Percentiles rank a stretch among this genome's conserved stretches.
phyloP scores from a whole-genome alignment of 306 rosid species.

The Arachis stenosperma region DNA sequence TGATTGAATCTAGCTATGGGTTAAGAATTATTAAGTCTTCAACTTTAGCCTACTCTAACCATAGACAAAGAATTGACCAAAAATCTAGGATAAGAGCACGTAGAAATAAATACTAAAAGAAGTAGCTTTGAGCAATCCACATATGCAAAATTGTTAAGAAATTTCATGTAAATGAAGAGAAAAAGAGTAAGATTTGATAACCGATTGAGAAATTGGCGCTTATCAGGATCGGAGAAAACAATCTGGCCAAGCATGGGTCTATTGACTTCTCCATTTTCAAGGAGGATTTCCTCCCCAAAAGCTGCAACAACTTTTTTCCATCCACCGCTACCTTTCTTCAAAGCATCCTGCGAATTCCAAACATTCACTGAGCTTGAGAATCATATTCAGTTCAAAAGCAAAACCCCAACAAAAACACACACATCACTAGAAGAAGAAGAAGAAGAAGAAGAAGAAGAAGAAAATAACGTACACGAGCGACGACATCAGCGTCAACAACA shows the following conservation, averaged over 20 bases:
- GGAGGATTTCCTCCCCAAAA: conserved; percentile 77
- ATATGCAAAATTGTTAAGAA: background rate
- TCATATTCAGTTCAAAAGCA: background rate
- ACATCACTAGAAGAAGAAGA: background rate
- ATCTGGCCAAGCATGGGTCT: conserved; percentile 80
- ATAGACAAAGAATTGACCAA: background rate
- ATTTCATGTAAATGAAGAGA: background rate
- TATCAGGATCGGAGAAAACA: conserved; percentile 74
- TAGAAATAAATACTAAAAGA: background rate
- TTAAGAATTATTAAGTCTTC: background rate
- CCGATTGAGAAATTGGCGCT: conserved; percentile 82
- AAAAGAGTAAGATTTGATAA: conserved; percentile 17
- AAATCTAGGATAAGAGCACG: background rate
- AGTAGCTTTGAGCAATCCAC: background rate
- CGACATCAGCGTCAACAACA: conserved; percentile 75
- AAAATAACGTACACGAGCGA: conserved; percentile 65
- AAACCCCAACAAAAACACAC: background rate
- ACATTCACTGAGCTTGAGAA: background rate
- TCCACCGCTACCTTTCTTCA: conserved; percentile 75
- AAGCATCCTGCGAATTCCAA: conserved; percentile 57
- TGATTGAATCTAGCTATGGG: background rate
- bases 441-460: background rate
- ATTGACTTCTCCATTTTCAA: conserved; percentile 70
- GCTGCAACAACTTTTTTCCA: conserved; percentile 73
- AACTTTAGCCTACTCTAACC: background rate